These are phyloP conservation scores for Podospora sp. DNA, from an alignment of 495 filamentous ascomycete genomes.

Conservation along the genomic window DNA sequence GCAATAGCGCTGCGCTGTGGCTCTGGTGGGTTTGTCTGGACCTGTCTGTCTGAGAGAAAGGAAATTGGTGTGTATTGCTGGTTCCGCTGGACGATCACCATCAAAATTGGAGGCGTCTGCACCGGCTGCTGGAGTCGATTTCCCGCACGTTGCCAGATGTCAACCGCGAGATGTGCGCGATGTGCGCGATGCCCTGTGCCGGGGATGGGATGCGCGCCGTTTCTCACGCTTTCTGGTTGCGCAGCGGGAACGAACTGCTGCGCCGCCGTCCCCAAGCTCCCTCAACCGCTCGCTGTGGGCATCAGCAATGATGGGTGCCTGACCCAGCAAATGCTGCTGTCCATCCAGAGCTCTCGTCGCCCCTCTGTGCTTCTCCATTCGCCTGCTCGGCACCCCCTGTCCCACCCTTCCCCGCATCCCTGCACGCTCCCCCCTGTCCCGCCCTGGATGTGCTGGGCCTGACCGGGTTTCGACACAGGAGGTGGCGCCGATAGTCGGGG, in stretches of 20 bases:
- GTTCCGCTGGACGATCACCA: conserved; percentile 4
- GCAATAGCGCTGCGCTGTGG: not conserved
- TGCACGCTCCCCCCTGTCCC: not conserved
- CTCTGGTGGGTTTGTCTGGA: not conserved
- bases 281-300: not conserved
- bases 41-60: not conserved
- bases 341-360: not conserved
- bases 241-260: not conserved
- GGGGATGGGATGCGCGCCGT: not conserved
- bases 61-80: not conserved
- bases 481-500: not conserved
- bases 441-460: not conserved
- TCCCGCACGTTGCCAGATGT: not conserved
- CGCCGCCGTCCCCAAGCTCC: not conserved
- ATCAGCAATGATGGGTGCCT: not conserved
- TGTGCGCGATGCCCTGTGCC: not conserved
- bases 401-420: not conserved
- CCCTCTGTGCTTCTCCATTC: too few species aligned
- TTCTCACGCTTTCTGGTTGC: not conserved
- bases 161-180: not conserved
- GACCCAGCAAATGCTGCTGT: not conserved
- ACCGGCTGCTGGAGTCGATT: not conserved
- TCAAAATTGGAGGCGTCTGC: not conserved
- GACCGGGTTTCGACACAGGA: conserved; percentile 2
- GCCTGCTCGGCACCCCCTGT: too few species aligned